phyloP scores from a whole-genome alignment of 306 rosid species.

The Vicia villosa region DNA sequence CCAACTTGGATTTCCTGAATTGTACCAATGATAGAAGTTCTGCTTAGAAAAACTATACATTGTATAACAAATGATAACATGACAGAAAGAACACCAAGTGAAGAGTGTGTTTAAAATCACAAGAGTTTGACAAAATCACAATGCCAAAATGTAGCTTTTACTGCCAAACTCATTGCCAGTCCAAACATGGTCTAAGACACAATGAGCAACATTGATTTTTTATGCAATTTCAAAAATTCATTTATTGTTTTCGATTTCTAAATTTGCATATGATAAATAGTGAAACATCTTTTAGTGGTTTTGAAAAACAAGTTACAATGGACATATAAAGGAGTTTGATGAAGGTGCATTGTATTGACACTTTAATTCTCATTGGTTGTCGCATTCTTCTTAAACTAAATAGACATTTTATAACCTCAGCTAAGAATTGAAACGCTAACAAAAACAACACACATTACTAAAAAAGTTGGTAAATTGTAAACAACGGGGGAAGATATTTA shows the following conservation, averaged over 20 bases:
- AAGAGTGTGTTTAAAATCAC: too few species aligned
- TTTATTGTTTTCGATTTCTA: not conserved
- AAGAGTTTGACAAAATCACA: too few species aligned
- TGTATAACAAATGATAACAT: not conserved
- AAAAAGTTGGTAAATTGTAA: not conserved
- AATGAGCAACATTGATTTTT: too few species aligned
- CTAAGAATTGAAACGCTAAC: not conserved
- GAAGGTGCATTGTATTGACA: too few species aligned
- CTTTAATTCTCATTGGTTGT: too few species aligned
- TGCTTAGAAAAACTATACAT: slow-evolving; percentile 15
- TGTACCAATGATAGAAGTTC: not conserved
- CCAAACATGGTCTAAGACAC: not conserved
- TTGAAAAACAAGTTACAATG: too few species aligned
- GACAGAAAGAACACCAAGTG: slow-evolving; percentile 10
- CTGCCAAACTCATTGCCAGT: not conserved
- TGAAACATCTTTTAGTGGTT: not conserved
- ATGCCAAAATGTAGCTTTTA: too few species aligned
- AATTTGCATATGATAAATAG: not conserved
- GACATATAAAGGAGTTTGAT: too few species aligned
- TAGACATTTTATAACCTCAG: not conserved
- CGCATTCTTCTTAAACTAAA: too few species aligned
- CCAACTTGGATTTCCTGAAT: slow-evolving; percentile 97
- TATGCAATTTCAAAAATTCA: not conserved
- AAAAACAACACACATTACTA: not conserved
- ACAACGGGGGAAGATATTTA: slow-evolving; percentile 24